Conservation (phyloP, 176 grass and related monocot species). For the Carex cristatella region DNA sequence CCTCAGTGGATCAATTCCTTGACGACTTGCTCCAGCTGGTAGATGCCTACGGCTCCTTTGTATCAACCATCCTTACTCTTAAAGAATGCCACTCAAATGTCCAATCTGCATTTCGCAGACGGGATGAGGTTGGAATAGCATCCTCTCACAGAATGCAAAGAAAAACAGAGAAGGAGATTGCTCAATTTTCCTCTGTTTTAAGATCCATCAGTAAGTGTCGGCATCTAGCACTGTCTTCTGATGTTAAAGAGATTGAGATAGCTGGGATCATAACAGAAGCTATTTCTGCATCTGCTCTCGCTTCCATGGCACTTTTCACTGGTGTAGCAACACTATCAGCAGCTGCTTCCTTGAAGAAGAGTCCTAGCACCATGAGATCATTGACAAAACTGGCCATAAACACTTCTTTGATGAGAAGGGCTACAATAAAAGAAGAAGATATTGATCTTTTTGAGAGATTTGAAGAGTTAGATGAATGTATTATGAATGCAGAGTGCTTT, state of each 20-base stretch:
- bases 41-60: neutral
- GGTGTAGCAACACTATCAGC: neutral
- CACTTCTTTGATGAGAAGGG: neutral
- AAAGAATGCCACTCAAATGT: neutral
- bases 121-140: neutral
- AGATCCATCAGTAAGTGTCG: neutral
- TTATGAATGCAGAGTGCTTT: neutral
- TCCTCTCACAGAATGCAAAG: neutral
- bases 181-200: neutral
- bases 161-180: neutral
- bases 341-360: neutral
- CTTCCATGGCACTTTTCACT: neutral
- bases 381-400: neutral
- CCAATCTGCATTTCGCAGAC: neutral
- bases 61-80: neutral
- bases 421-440: neutral
- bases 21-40: neutral
- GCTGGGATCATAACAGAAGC: neutral
- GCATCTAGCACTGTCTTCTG: neutral
- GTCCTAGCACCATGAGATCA: too few relatives aligned
- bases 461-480: neutral
- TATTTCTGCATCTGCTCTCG: neutral
- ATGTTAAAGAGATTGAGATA: neutral
- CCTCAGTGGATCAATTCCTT: neutral
- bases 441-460: neutral